Conservation (phyloP, 345 rosid genomes). For the Bruguiera sexangula region DNA sequence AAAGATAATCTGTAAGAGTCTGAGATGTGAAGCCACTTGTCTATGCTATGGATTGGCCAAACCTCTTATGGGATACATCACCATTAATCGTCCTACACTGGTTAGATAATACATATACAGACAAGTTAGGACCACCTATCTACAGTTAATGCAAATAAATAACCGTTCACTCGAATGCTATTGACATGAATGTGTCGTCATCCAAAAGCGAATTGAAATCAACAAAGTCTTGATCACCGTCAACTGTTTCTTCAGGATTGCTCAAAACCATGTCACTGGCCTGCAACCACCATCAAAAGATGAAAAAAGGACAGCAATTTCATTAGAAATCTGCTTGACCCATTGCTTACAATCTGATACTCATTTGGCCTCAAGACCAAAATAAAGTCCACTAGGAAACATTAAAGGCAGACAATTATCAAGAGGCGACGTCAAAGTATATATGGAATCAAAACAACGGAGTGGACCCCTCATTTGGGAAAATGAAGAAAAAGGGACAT, state of each 20-base stretch:
- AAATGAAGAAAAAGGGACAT: too few species aligned
- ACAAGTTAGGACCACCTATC: constrained; percentile 24
- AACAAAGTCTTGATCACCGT: constrained; percentile 42
- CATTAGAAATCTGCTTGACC: too few species aligned
- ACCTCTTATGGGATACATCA: neutral
- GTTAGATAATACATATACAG: constrained; percentile 22
- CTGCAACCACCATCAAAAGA: constrained; percentile 22
- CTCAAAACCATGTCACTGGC: constrained; percentile 34
- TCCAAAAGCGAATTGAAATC: constrained; percentile 66
- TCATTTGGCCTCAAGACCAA: too few species aligned
- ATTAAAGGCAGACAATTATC: too few species aligned
- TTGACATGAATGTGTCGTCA: constrained; percentile 68
- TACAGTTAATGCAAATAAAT: constrained; percentile 20
- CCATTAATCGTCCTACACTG: neutral
- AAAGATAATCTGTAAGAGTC: too few species aligned
- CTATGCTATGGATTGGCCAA: constrained; percentile 9
- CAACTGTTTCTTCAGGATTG: constrained; percentile 32
- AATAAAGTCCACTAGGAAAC: too few species aligned
- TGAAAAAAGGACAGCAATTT: neutral
- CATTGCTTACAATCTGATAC: too few species aligned
- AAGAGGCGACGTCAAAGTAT: too few species aligned
- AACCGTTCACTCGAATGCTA: constrained; percentile 47
- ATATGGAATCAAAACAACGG: too few species aligned
- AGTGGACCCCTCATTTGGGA: too few species aligned
- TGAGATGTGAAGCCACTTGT: neutral